Conservation (phyloP, 2,329 filamentous ascomycete genomes). For the Dactylonectria macrodidyma region DNA sequence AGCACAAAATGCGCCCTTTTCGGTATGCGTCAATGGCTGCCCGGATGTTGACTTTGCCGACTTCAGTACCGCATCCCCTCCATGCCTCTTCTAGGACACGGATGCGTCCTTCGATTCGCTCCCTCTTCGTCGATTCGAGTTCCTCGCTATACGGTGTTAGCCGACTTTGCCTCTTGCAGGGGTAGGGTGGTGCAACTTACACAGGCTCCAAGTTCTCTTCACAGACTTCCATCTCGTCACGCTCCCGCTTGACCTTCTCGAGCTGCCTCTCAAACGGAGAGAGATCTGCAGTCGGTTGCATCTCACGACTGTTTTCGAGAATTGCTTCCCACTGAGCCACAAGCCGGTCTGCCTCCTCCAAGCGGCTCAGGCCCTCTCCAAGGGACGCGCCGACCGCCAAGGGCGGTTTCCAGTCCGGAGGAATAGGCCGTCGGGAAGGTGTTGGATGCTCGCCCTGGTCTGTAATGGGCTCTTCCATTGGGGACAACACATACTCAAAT, state of each 20-base stretch:
- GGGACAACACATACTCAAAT: neutral
- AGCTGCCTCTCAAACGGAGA: constrained; percentile 39
- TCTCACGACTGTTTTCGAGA: constrained; percentile 36
- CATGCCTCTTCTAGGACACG: constrained; percentile 26
- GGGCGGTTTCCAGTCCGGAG: constrained; percentile 42
- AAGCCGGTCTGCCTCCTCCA: constrained; percentile 43
- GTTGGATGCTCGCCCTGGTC: neutral
- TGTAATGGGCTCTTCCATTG: neutral
- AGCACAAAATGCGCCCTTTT: constrained; percentile 39
- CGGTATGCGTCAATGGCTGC: constrained; percentile 42
- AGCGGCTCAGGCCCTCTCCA: constrained; percentile 40
- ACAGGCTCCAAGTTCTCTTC: constrained; percentile 42
- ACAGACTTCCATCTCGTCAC: constrained; percentile 39
- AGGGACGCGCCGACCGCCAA: constrained; percentile 41
- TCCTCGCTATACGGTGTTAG: constrained; percentile 40
- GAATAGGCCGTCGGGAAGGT: constrained; percentile 22
- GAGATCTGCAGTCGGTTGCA: constrained; percentile 40
- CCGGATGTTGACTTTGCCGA: constrained; percentile 35
- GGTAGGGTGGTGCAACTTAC: constrained; percentile 28
- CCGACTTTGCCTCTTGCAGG: neutral
- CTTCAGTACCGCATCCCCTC: constrained; percentile 25
- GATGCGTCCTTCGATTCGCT: constrained; percentile 31
- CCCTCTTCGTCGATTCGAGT: constrained; percentile 42
- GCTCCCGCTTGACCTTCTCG: constrained; percentile 26
- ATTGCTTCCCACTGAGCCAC: constrained; percentile 47